phyloP scores from a whole-genome alignment of 176 grass and related monocot genomes.

The Eleusine indica region DNA sequence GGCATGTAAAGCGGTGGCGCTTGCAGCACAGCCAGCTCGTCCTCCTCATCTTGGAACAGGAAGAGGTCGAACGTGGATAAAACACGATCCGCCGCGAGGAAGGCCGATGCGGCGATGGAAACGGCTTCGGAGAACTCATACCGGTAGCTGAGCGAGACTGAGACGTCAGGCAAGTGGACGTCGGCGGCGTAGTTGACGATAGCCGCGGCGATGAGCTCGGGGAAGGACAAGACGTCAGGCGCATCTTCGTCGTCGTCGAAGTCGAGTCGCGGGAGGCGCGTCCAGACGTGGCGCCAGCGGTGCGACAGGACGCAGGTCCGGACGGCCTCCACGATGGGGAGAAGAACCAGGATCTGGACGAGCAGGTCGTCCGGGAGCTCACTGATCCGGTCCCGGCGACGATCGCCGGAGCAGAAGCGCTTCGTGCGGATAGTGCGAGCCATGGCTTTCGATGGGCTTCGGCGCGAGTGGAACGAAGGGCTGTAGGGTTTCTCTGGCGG shows the following conservation, averaged over 20 bases:
- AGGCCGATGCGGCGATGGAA: neutral
- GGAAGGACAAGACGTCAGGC: neutral
- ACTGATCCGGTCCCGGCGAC: neutral
- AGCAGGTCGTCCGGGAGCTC: neutral
- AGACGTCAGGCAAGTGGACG: neutral
- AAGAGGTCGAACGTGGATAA: neutral
- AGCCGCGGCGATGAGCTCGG: neutral
- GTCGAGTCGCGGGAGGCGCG: neutral
- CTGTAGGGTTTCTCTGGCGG: neutral
- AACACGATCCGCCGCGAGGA: neutral
- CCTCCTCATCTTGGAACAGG: neutral
- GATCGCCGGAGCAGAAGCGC: neutral
- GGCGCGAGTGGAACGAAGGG: neutral
- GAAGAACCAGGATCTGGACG: neutral
- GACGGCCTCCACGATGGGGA: neutral
- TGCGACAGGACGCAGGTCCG: conserved; percentile 9
- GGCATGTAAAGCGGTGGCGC: neutral
- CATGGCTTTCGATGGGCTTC: neutral
- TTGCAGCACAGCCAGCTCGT: neutral
- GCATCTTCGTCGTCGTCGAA: neutral
- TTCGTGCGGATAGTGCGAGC: neutral
- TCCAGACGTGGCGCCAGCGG: conserved; percentile 5
- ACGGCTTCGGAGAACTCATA: neutral
- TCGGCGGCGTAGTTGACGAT: conserved; percentile 2
- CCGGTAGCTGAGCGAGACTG: neutral